phyloP scores from a whole-genome alignment of 495 filamentous ascomycete genomes.

The Penicillium arizonense region DNA sequence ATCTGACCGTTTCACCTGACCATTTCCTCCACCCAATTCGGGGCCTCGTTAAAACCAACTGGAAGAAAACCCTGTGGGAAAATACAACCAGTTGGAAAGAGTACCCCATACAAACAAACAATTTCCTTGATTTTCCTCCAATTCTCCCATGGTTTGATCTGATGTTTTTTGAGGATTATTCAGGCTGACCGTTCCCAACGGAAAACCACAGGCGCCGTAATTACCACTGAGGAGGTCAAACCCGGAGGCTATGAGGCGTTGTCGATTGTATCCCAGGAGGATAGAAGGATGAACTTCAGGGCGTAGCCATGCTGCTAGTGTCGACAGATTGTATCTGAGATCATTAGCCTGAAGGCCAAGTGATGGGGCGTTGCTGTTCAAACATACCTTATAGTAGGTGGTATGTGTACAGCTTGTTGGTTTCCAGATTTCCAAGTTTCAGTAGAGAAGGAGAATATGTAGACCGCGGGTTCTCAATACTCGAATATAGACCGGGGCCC shows the following conservation, averaged over 20 bases:
- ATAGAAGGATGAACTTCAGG: too few relatives aligned
- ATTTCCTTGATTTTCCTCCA: neutral
- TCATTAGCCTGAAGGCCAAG: too few relatives aligned
- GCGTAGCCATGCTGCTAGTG: too few relatives aligned
- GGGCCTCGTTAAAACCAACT: conserved; percentile 13
- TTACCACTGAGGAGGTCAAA: neutral
- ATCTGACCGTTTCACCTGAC: neutral
- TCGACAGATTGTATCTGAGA: too few relatives aligned
- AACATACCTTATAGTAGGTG: too few relatives aligned
- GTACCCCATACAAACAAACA: conserved; percentile 1
- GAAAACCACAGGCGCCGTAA: neutral
- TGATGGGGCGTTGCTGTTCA: too few relatives aligned
- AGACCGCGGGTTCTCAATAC: neutral
- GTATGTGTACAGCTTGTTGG: too few relatives aligned
- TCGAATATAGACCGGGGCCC: conserved; percentile 1
- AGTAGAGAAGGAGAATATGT: too few relatives aligned
- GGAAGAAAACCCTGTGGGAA: conserved; percentile 3
- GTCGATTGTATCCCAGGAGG: too few relatives aligned
- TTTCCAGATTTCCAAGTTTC: too few relatives aligned
- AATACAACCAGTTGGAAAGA: conserved; percentile 11
- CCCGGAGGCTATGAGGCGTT: neutral
- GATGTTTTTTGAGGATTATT: too few relatives aligned
- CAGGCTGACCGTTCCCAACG: neutral
- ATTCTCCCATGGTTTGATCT: too few relatives aligned
- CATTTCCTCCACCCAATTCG: neutral